phyloP scores from a whole-genome alignment of 805 yeast genomes.

The Starmerella khaoyaiensis region DNA sequence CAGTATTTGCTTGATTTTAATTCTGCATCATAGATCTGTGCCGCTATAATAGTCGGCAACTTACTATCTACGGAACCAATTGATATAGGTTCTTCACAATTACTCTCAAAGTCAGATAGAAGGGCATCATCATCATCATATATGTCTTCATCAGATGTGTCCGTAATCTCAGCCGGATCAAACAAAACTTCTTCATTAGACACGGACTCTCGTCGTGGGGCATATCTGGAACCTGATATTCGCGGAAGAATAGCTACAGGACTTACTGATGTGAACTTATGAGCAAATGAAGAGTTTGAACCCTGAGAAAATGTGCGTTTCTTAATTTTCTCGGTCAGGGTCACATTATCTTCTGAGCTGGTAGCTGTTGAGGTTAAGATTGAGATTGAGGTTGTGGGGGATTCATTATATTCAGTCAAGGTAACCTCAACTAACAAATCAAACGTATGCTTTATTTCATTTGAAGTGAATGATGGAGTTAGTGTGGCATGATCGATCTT shows the following conservation, averaged over 20 bases:
- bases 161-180: conserved; percentile 14
- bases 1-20: too few relatives aligned
- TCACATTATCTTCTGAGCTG: too few relatives aligned
- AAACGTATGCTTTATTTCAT: conserved; percentile 7
- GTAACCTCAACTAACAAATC: conserved; percentile 10
- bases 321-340: too few relatives aligned
- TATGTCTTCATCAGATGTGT: conserved; percentile 7
- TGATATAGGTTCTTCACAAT: too few relatives aligned
- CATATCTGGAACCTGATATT: conserved; percentile 2
- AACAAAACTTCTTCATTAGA: conserved; percentile 1
- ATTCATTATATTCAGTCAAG: conserved; percentile 2
- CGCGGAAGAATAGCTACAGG: conserved; percentile 13
- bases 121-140: not conserved
- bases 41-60: too few relatives aligned
- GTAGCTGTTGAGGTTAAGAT: too few relatives aligned
- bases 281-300: not conserved
- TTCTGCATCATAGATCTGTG: too few relatives aligned
- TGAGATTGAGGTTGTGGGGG: too few relatives aligned
- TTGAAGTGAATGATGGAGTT: conserved; percentile 7
- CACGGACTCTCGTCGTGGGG: not conserved
- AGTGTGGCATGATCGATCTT: conserved; percentile 11
- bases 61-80: too few relatives aligned
- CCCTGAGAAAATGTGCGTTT: not conserved
- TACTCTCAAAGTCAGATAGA: too few relatives aligned
- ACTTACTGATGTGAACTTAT: conserved; percentile 3